Base-by-base conservation (phyloP, 1,284 basidiomycete species). In the Cutaneotrichosporon daszewskae region DNA sequence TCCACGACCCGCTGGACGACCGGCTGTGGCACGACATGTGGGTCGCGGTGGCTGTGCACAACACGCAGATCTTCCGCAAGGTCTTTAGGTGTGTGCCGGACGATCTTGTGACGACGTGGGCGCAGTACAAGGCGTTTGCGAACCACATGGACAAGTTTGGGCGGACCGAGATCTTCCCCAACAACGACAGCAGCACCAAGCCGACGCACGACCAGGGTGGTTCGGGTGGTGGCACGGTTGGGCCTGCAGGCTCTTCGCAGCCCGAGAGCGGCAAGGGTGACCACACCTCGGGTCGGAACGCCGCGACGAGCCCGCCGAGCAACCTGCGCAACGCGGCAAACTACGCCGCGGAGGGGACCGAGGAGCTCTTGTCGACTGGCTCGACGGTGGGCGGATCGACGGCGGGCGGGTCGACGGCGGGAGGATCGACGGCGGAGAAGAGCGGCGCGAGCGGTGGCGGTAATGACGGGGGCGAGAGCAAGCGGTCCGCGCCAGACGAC, bases 51-150 rank as follows among this genome's bases (percentile, higher is more conserved):
- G 87, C 88, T 2, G 79, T 81, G 34, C 82, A 87, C 59, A 94
- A 92, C 62, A 96, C 91, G 48, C 87, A 92, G 66, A 88, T 94
- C 51, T 94, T 81, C 72, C 82, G 89, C 45, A 91, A 87, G 66
- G 89, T 95, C 1, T 96, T 96, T 74, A 83, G 89, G 60, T 84
- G 85, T 37, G 75, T 90, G 54, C 91, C 91, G 4, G 91, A 95
- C 64, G 90, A 96, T 65, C 74, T 83, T 13, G 80, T 95, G 41
- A 85, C 84, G 1, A 91, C 89, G 0, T 96, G 91, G 92, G 89
- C 90, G 59, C 85, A 88, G 62, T 94, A 94, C 73, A 91, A 84
- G 64, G 84, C 90, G 49, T 94, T 87, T 50, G 65, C 64, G 31
- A 70, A 77, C 25, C 78, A 87, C 59, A 83, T 87, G 47, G 87